Evolutionary conservation across 2,329 filamentous ascomycete species (phyloP), one percentile per base, ranked within the genome.

Genomic region (Fusarium duplospermum): DNA sequence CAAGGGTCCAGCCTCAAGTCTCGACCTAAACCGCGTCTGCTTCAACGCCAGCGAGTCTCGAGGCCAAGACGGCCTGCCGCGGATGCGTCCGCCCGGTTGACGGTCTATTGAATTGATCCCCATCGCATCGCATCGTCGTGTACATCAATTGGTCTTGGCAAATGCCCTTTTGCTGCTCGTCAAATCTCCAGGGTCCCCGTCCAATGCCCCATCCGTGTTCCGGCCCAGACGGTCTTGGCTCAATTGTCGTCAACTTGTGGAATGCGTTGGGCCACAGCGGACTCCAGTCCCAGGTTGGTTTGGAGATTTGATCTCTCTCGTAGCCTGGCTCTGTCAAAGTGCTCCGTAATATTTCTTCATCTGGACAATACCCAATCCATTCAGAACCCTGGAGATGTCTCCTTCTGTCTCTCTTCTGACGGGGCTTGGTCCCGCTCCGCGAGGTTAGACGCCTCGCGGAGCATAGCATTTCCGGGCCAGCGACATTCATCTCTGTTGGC

Each of bases 241-340:
- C 31, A 24, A 14, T 64, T 18, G 4, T 40, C 42, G 64, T 56
- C 59, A 59, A 22, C 20, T 66, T 66, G 47, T 64, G 72, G 72
- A 75, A 74, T 75, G 72, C 62, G 57, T 67, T 74, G 62, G 47
- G 31, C 50, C 27, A 45, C 50, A 33, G 38, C 38, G 20, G 27
- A 60, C 38, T 69, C 62, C 58, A 24, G 45, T 29, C 57, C 54
- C 54, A 66, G 60, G 59, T 58, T 58, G 29, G 45, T 33, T 35
- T 52, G 22, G 47, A 59, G 40, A 59, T 40, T 36, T 57, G 31
- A 64, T 31, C 22, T 40, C 38, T 11, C 16, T 27, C 10, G 29
- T 18, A 42, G 40, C 9, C 24, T 45, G 14, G 13, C 20, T 45
- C 11, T 45, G 11, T 18, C 36, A n/a, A 11, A 40, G 18, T 4